Percentiles rank a stretch among this genome's conserved stretches.
phyloP scores from a whole-genome alignment of 257 asterid species.

The Perilla frutescens region DNA sequence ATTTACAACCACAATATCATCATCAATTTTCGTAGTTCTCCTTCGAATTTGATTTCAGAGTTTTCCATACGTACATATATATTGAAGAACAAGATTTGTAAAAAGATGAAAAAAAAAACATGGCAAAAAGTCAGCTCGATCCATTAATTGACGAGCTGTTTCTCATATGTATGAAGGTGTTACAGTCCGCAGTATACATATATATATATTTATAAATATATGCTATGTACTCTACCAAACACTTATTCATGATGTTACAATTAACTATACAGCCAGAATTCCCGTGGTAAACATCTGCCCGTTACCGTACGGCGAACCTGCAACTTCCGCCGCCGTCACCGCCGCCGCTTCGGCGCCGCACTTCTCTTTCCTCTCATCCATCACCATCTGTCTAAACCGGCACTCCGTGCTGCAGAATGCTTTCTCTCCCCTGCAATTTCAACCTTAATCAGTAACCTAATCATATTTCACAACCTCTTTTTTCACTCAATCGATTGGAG shows the following conservation, averaged over 20 bases:
- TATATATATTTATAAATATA: not conserved
- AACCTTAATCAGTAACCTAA: conserved; percentile 7
- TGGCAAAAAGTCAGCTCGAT: conserved; percentile 37
- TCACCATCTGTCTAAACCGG: conserved; percentile 61
- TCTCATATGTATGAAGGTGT: conserved; percentile 32
- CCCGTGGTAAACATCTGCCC: conserved; percentile 64
- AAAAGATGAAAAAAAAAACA: not conserved
- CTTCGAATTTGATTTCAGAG: too few relatives aligned
- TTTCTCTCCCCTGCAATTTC: conserved; percentile 74
- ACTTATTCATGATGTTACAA: conserved; percentile 13
- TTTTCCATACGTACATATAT: not conserved
- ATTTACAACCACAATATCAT: too few relatives aligned
- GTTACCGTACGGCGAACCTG: conserved; percentile 51
- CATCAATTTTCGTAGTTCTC: too few relatives aligned
- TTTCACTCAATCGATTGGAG: not conserved
- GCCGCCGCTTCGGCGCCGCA: conserved; percentile 50
- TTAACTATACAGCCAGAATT: conserved; percentile 58
- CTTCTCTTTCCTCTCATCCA: conserved; percentile 69
- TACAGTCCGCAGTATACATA: conserved; percentile 22
- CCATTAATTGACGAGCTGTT: conserved; percentile 30
- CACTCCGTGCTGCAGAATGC: conserved; percentile 89
- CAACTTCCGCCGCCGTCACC: conserved; percentile 41
- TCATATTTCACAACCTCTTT: not conserved
- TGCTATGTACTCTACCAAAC: not conserved
- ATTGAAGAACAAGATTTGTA: conserved; percentile 9